phyloP scores from a whole-genome alignment of 129 eudicot species.

The Scalesia atractyloides region DNA sequence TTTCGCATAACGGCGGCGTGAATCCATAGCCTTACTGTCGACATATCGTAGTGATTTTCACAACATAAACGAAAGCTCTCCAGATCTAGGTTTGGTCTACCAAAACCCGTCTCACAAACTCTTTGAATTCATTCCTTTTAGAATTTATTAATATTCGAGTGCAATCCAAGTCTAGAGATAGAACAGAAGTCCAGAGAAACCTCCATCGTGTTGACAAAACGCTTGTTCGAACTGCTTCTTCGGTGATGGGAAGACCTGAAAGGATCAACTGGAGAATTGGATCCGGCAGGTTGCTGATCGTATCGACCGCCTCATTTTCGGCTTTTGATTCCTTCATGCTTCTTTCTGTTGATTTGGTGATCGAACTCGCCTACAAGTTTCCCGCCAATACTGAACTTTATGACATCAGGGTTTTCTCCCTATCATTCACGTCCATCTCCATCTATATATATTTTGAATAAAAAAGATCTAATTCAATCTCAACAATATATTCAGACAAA shows the following conservation, averaged over 20 bases:
- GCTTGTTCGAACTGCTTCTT: conserved; percentile 3
- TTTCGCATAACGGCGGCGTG: conserved; percentile 12
- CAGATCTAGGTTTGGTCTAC: conserved; percentile 7
- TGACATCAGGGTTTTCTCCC: too few relatives aligned
- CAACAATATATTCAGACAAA: too few relatives aligned
- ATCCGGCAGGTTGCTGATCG: conserved; percentile 24
- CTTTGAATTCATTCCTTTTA: neutral
- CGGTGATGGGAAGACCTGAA: conserved; percentile 4
- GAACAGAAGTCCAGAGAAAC: conserved; percentile 25
- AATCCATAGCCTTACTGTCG: conserved; percentile 22
- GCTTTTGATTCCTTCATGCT: conserved; percentile 19
- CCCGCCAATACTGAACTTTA: too few relatives aligned
- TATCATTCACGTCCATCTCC: too few relatives aligned
- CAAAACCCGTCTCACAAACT: conserved; percentile 13
- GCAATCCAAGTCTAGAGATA: conserved; percentile 15
- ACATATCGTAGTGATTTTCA: neutral
- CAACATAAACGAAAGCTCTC: conserved; percentile 19
- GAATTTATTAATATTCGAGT: neutral
- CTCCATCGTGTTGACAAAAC: conserved; percentile 30
- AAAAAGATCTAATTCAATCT: too few relatives aligned
- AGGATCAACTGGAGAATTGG: conserved; percentile 27
- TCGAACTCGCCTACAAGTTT: too few relatives aligned
- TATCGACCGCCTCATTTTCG: neutral
- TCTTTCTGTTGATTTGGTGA: neutral
- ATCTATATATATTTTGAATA: too few relatives aligned